Percentiles rank a stretch among this genome's conserved stretches.
These are phyloP conservation scores for Scolecobasidium constrictum DNA, from an alignment of 2,329 filamentous ascomycete genomes.

Conservation along the genomic window DNA sequence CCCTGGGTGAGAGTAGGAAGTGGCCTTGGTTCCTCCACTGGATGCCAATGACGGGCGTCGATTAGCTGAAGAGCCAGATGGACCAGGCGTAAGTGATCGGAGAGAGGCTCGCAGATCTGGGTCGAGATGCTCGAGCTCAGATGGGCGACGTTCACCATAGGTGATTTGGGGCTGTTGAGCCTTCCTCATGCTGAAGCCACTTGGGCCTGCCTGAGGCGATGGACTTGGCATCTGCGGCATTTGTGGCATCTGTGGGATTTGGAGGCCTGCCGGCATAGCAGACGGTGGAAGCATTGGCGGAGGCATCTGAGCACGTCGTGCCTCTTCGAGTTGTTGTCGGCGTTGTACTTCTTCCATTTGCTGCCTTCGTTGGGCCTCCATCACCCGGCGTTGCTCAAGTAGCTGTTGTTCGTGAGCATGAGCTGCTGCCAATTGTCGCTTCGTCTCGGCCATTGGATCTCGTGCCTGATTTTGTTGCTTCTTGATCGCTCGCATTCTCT, in stretches of 20 bases:
- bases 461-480: background rate
- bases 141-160: constrained; percentile 1
- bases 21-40: constrained; percentile 9
- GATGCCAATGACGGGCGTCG: constrained; percentile 8
- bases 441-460: background rate
- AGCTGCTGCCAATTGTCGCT: too few species aligned
- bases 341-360: too few species aligned
- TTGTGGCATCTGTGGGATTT: background rate
- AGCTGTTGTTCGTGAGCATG: too few species aligned
- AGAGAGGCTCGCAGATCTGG: background rate
- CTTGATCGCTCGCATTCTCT: background rate
- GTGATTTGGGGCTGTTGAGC: constrained; percentile 7
- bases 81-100: background rate
- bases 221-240: background rate
- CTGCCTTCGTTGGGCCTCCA: background rate
- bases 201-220: background rate
- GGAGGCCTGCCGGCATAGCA: background rate
- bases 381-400: background rate
- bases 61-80: constrained; percentile 2
- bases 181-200: constrained; percentile 5
- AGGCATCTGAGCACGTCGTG: constrained; percentile 1
- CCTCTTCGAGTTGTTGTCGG: background rate
- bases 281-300: constrained; percentile 2
- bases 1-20: constrained; percentile 8
- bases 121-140: background rate